Percentiles rank a stretch among this genome's conserved stretches.
These are phyloP conservation scores for Spatholobus suberectus DNA, from an alignment of 306 rosid genomes.

Conservation along the genomic window DNA sequence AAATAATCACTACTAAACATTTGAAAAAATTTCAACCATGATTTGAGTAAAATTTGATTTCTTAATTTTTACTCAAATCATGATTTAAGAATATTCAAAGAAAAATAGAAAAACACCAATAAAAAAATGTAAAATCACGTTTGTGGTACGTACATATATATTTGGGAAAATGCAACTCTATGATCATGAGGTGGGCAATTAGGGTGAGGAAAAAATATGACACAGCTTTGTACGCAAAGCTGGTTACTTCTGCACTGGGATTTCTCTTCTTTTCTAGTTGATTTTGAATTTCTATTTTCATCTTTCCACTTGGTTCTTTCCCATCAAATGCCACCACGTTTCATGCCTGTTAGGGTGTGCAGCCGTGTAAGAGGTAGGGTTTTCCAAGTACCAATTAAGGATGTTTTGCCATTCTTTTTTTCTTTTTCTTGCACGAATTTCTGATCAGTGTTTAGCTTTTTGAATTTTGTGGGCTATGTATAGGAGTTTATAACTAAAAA, in stretches of 20 bases:
- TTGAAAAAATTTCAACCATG: not conserved
- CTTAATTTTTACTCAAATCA: not conserved
- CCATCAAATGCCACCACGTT: conserved; percentile 32
- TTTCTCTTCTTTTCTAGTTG: conserved; percentile 40
- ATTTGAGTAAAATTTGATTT: not conserved
- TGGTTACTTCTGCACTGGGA: conserved; percentile 8
- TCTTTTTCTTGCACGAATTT: conserved; percentile 5
- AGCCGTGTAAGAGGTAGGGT: conserved; percentile 15
- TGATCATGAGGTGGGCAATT: not conserved
- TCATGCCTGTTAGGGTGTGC: conserved; percentile 2
- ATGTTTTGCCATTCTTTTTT: not conserved
- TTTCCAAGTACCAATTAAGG: conserved; percentile 17
- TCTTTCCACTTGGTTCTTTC: conserved; percentile 41
- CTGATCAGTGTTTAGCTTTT: not conserved
- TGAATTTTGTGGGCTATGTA: too few species aligned
- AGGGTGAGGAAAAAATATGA: conserved; percentile 38
- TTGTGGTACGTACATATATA: not conserved
- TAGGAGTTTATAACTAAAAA: too few species aligned
- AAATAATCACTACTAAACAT: not conserved
- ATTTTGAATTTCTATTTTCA: conserved; percentile 32
- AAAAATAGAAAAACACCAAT: not conserved
- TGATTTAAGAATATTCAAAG: not conserved
- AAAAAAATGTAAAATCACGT: not conserved
- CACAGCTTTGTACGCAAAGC: conserved; percentile 49
- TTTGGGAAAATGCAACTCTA: not conserved